Evolutionary conservation across 768 basidiomycete species (phyloP).

Genomic region (Pilatotrama ljubarskyi): DNA sequence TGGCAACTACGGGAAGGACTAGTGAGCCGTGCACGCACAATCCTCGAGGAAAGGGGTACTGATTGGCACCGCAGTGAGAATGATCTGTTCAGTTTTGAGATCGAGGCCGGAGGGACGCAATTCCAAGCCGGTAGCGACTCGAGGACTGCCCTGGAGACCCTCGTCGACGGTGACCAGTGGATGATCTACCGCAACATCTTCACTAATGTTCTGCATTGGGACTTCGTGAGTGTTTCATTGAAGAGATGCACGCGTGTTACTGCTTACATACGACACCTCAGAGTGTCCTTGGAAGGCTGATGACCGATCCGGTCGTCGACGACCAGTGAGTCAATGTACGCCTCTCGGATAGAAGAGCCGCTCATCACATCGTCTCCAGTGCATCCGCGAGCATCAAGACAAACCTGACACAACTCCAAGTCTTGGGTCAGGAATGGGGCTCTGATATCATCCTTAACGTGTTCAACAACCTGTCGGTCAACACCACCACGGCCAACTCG

Average conservation of each 20-base stretch:
- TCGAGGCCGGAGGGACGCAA: conserved; percentile 56
- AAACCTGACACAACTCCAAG: conserved; percentile 52
- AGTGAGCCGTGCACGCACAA: conserved; percentile 26
- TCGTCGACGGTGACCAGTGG: conserved; percentile 59
- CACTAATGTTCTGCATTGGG: conserved; percentile 63
- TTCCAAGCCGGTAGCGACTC: conserved; percentile 42
- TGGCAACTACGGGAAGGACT: conserved; percentile 62
- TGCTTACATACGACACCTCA: conserved; percentile 30
- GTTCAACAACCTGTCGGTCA: conserved; percentile 39
- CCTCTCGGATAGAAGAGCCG: background rate
- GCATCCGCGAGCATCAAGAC: conserved; percentile 54
- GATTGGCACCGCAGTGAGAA: conserved; percentile 42
- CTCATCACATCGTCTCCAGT: conserved; percentile 34
- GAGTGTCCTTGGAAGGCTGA: conserved; percentile 62
- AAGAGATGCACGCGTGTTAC: background rate
- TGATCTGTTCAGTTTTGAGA: conserved; percentile 57
- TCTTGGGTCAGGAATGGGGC: conserved; percentile 52
- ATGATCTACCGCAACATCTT: conserved; percentile 61
- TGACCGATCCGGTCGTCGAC: conserved; percentile 56
- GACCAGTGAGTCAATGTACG: conserved; percentile 32
- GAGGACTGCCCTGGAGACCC: conserved; percentile 47
- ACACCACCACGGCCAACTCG: conserved; percentile 51
- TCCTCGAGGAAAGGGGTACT: background rate
- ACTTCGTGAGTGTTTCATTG: conserved; percentile 49
- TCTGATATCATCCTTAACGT: conserved; percentile 43